Evolutionary conservation across 441 rosid genomes (phyloP).

Genomic region (Pelargonium australe): DNA sequence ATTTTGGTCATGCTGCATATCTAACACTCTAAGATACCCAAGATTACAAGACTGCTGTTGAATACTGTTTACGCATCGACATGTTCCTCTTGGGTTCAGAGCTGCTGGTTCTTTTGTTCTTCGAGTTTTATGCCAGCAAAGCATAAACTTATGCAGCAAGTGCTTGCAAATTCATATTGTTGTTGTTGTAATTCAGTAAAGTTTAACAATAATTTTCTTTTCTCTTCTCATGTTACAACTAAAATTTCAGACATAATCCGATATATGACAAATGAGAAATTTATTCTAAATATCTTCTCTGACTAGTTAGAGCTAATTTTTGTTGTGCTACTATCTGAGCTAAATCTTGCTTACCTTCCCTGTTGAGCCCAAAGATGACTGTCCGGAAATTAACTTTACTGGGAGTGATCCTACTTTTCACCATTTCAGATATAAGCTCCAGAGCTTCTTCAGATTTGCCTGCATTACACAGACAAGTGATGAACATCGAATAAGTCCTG

Average conservation of each 20-base stretch:
- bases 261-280: background rate
- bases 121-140: background rate
- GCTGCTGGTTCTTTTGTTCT: background rate
- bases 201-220: too few relatives aligned
- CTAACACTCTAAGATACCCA: background rate
- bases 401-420: slow-evolving; percentile 47
- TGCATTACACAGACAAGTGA: slow-evolving; percentile 48
- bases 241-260: too few relatives aligned
- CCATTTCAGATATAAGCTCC: slow-evolving; percentile 57
- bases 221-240: too few relatives aligned
- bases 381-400: slow-evolving; percentile 57
- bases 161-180: background rate
- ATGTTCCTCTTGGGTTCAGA: too few relatives aligned
- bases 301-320: slow-evolving; percentile 39
- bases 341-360: slow-evolving; percentile 64
- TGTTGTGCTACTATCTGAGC: slow-evolving; percentile 41
- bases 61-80: too few relatives aligned
- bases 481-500: slow-evolving; percentile 60
- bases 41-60: background rate
- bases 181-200: too few relatives aligned
- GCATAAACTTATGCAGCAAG: background rate
- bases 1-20: background rate
- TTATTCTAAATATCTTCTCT: slow-evolving; percentile 38
- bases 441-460: slow-evolving; percentile 61
- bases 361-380: slow-evolving; percentile 52